Evolutionary conservation across 225 moss, liverwort and hornwort genomes (phyloP), one percentile per base, ranked within the genome.

Genomic region (Pseudoscleropodium purum): DNA sequence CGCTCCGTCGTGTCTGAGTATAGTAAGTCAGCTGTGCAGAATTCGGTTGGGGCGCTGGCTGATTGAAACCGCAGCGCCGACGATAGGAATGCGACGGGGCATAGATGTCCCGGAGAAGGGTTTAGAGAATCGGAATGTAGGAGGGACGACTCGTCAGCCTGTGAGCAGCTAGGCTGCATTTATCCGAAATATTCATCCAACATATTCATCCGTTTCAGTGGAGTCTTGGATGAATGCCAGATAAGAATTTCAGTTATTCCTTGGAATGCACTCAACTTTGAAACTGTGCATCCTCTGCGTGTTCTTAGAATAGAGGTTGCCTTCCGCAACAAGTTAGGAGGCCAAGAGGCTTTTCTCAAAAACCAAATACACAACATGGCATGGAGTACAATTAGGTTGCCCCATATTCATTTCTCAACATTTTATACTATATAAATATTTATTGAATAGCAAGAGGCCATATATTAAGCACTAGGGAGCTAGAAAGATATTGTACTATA

Each of bases 331-430:
- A 75, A 49, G 18, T 31, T 45, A 29, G 18, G 73, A 66, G 18
- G 34, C 10, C 14, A 33, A 33, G 33, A 63, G 31, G 15, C 41
- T 41, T 26, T 41, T 15, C 5, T 26, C 15, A 41, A 15, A 47
- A 47, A 47, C 47, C 47, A 47, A 47, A 47, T 47, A 47, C 45
- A 45, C 47, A 47, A 47, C 47, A 47, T 47, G 47, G 47, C 47
- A 47, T 47, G 47, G 47, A 47, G 70, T 39, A n/a, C 6, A 39
- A 70, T 70, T 23, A n/a, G 4, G 11, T 69, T n/a, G 10, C 13
- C 2, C 4, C 2, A 24, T n/a, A 7, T 12, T n/a, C n/a, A 23
- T 69, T 69, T n/a, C 1, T 69, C 0, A 0, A n/a, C 24, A 69
- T n/a, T 69, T 68, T 21, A 37, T 11, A 37, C 68, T 6, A 21